phyloP scores from a whole-genome alignment of 768 basidiomycete species.

The Russula brevipes region DNA sequence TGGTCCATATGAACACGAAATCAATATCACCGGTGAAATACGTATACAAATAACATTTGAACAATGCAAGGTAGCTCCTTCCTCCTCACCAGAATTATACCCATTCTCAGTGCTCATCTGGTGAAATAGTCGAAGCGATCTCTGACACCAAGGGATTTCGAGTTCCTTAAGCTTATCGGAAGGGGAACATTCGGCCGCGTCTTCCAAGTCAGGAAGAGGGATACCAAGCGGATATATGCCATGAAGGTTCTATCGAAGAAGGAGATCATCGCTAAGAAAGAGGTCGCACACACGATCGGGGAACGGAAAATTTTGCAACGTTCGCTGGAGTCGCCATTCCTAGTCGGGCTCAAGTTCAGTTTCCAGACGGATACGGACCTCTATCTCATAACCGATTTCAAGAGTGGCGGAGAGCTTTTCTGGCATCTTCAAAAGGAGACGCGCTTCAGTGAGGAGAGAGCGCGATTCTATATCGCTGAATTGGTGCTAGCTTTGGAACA shows the following conservation, averaged over 20 bases:
- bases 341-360: constrained; percentile 96
- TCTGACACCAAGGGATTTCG: constrained; percentile 92
- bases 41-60: constrained; percentile 93
- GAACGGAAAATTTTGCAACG: constrained; percentile 98
- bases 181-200: constrained; percentile 97
- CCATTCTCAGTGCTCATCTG: background rate
- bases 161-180: constrained; percentile 98
- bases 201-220: constrained; percentile 96
- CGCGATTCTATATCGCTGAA: constrained; percentile 95
- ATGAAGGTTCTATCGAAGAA: constrained; percentile 99
- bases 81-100: constrained; percentile 5
- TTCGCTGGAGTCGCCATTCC: constrained; percentile 90
- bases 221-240: constrained; percentile 98
- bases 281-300: constrained; percentile 98
- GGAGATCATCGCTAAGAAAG: constrained; percentile 98
- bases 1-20: constrained; percentile 69
- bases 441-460: constrained; percentile 86
- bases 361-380: constrained; percentile 96
- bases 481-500: constrained; percentile 93
- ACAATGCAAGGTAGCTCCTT: constrained; percentile 70
- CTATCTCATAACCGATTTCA: constrained; percentile 97
- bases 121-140: constrained; percentile 66
- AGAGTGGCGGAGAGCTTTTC: constrained; percentile 96
- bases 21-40: constrained; percentile 81
- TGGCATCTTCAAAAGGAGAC: constrained; percentile 98